Evolutionary conservation across 2,329 filamentous ascomycete species (phyloP).

Genomic region (Sarocladium strictum): DNA sequence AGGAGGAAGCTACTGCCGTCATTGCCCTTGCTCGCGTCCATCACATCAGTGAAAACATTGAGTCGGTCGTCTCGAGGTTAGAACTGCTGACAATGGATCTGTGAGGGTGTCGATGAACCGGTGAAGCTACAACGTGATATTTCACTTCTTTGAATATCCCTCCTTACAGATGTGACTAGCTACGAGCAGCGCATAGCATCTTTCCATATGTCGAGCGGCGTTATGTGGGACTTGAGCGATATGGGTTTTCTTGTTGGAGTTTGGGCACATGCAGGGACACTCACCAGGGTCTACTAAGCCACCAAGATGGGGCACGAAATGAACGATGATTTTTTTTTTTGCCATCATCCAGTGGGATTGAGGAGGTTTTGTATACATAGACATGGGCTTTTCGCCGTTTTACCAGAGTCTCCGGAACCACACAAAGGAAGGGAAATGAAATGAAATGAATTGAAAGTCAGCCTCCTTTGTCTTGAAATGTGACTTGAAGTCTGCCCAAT

Average conservation of each 20-base stretch:
- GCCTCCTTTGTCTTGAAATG: neutral
- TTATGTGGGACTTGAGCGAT: neutral
- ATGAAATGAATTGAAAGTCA: neutral
- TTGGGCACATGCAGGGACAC: neutral
- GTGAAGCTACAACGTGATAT: neutral
- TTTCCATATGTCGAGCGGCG: neutral
- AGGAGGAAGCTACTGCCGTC: constrained; percentile 39
- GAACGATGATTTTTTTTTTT: neutral
- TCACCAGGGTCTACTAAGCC: neutral
- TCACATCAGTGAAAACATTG: constrained; percentile 36
- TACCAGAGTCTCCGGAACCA: neutral
- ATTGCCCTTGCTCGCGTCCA: constrained; percentile 44
- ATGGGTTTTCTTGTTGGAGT: neutral
- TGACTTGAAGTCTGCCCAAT: too few relatives aligned
- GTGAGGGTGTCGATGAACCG: constrained; percentile 14
- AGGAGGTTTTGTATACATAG: constrained; percentile 3
- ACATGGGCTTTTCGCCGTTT: neutral
- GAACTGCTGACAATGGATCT: constrained; percentile 30
- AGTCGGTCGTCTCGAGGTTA: constrained; percentile 29
- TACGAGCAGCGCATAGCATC: neutral
- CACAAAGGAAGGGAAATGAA: neutral
- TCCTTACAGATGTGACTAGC: neutral
- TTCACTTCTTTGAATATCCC: neutral
- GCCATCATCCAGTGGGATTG: neutral
- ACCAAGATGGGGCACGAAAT: neutral